A percentile compares a stretch with the other conserved stretches of the same genome.
phyloP scores from a whole-genome alignment of 192 early-diverging fungal species.

The Geranomyces variabilis region DNA sequence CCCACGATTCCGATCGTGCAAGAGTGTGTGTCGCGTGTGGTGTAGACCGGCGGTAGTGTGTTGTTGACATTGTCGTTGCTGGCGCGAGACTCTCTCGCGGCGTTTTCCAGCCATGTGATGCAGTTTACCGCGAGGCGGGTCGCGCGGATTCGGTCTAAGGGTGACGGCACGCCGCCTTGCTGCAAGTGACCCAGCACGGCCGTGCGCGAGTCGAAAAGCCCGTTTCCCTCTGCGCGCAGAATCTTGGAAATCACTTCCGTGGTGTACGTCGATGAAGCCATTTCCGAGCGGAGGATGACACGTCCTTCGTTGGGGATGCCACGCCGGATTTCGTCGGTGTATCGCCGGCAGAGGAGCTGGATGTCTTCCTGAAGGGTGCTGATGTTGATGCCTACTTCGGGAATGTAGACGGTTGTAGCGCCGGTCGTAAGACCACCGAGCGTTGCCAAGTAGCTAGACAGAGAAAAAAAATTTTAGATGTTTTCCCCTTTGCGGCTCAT shows the following conservation, averaged over 20 bases:
- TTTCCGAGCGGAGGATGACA: conserved; percentile 74
- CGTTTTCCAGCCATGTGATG: conserved; percentile 81
- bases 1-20: conserved; percentile 84
- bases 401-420: conserved; percentile 90
- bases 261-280: conserved; percentile 77
- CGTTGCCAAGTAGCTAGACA: conserved; percentile 72
- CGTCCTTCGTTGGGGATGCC: conserved; percentile 72
- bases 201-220: conserved; percentile 88
- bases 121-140: conserved; percentile 80
- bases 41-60: conserved; percentile 41
- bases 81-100: conserved; percentile 49
- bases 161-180: conserved; percentile 90
- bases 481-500: too few species aligned
- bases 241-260: conserved; percentile 87
- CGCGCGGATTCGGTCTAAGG: conserved; percentile 95
- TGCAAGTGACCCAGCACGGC: conserved; percentile 93
- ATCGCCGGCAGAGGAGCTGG: conserved; percentile 75
- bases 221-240: conserved; percentile 82
- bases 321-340: conserved; percentile 72
- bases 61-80: background rate
- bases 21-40: conserved; percentile 59
- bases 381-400: conserved; percentile 86
- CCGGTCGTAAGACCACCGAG: conserved; percentile 84
- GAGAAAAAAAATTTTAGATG: background rate
- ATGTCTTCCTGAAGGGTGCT: conserved; percentile 83